A percentile compares a stretch with the other conserved stretches of the same genome.
These are phyloP conservation scores for Fragaria vesca DNA, from an alignment of 306 rosid genomes.

Conservation along the genomic window DNA sequence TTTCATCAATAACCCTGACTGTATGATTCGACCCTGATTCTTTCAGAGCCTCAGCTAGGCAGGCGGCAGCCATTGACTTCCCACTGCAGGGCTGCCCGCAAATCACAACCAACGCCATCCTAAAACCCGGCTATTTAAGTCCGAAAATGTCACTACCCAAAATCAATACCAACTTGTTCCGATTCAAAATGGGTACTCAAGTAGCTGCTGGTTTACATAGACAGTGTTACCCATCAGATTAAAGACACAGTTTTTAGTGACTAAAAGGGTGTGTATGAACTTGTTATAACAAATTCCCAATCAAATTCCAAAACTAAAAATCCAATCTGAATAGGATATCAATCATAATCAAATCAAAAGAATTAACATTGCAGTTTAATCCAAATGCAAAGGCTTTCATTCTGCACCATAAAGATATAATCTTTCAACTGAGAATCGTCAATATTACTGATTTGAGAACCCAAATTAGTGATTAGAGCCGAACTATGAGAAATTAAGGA, in stretches of 20 bases:
- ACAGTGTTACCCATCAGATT: background rate
- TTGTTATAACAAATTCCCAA: background rate
- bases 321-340: background rate
- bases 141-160: background rate
- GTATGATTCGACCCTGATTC: slow-evolving; percentile 55
- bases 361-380: background rate
- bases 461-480: background rate
- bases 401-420: background rate
- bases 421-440: background rate
- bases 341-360: background rate
- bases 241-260: background rate
- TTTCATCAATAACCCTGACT: slow-evolving; percentile 68
- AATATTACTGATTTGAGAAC: background rate
- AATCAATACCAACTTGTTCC: background rate
- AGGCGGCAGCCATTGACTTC: slow-evolving; percentile 60
- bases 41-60: slow-evolving; percentile 62
- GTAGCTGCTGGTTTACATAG: slow-evolving; percentile 1
- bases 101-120: slow-evolving; percentile 90
- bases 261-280: background rate
- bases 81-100: slow-evolving; percentile 96
- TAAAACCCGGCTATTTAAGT: background rate
- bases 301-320: background rate
- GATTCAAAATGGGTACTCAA: background rate
- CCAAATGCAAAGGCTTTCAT: background rate
- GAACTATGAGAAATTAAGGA: background rate